These are phyloP conservation scores for Fusarium ramigenum DNA, from an alignment of 2,329 filamentous ascomycete species.

Conservation along the genomic window DNA sequence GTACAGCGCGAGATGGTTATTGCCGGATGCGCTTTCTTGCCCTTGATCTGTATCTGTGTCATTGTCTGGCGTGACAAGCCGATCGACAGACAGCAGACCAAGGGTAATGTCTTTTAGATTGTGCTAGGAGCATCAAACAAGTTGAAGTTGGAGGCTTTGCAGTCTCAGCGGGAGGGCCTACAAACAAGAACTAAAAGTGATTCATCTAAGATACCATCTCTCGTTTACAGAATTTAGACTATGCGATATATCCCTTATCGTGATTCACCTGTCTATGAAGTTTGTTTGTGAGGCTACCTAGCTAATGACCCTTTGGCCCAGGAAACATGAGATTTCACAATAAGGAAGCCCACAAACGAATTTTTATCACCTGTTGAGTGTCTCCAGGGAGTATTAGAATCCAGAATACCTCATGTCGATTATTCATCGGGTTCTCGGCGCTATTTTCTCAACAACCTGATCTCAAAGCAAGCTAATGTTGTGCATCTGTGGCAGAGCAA, in stretches of 20 bases:
- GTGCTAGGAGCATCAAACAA: not conserved
- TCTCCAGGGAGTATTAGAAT: not conserved
- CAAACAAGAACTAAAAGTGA: not conserved
- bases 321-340: not conserved
- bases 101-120: slow-evolving; percentile 60
- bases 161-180: not conserved
- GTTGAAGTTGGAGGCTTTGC: not conserved
- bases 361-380: not conserved
- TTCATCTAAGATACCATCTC: not conserved
- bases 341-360: not conserved
- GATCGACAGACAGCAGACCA: slow-evolving; percentile 58
- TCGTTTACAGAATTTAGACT: not conserved
- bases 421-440: not conserved
- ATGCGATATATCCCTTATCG: not conserved
- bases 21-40: slow-evolving; percentile 47
- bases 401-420: not conserved
- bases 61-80: slow-evolving; percentile 62
- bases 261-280: not conserved
- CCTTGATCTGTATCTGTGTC: slow-evolving; percentile 49
- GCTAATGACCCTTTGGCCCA: not conserved
- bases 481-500: not conserved
- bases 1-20: slow-evolving; percentile 60
- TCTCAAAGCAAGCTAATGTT: not conserved
- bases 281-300: not conserved
- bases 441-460: not conserved